Conservation (phyloP, 768 basidiomycete genomes). For the Trametes cubensis region DNA sequence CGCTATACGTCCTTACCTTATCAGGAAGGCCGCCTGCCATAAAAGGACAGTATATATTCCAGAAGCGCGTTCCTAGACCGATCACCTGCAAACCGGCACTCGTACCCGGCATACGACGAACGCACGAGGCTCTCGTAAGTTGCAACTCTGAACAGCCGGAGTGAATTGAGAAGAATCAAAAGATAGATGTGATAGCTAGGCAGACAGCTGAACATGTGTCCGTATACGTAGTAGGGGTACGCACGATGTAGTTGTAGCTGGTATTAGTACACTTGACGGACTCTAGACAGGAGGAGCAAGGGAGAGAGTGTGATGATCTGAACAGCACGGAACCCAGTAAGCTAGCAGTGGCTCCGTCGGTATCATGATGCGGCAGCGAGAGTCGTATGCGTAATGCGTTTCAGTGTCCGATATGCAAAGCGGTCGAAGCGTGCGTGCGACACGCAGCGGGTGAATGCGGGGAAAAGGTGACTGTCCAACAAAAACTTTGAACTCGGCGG, state of each 20-base stretch:
- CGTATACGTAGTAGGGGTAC: neutral
- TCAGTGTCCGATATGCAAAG: neutral
- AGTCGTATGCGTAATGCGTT: slow-evolving; percentile 10
- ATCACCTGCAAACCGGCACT: neutral
- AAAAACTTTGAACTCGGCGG: neutral
- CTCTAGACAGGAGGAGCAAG: slow-evolving; percentile 11
- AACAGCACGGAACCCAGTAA: neutral
- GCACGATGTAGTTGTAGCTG: neutral
- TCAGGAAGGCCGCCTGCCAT: neutral
- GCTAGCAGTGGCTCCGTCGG: neutral
- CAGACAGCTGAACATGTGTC: neutral
- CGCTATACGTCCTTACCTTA: neutral
- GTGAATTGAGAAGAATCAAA: neutral
- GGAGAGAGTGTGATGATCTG: slow-evolving; percentile 8
- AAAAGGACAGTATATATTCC: neutral
- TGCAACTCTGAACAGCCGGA: no score
- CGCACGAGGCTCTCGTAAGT: no score
- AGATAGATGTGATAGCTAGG: neutral
- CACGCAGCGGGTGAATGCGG: no score
- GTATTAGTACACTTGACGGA: slow-evolving; percentile 15
- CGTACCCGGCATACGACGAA: neutral
- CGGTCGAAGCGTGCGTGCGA: no score
- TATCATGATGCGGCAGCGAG: neutral
- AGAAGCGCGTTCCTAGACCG: neutral
- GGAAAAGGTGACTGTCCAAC: neutral